phyloP scores from a whole-genome alignment of 257 asterid species.

The Misopates orontium region DNA sequence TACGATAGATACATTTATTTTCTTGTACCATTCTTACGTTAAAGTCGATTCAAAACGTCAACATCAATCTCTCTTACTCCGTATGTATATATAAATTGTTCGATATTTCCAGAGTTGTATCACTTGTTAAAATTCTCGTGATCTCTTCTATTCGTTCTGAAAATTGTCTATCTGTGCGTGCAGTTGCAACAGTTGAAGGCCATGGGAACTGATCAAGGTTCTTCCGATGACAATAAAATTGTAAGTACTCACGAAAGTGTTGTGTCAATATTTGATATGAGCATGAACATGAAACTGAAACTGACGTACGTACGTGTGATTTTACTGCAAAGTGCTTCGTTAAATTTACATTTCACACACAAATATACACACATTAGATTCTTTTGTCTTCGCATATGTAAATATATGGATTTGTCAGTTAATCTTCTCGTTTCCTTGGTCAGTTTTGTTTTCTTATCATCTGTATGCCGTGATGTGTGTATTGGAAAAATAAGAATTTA shows the following conservation, averaged over 20 bases:
- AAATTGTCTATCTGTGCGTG: not conserved
- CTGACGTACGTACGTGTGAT: too few species aligned
- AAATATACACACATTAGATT: too few species aligned
- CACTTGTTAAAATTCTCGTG: too few species aligned
- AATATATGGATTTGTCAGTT: too few species aligned
- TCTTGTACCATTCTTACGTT: not conserved
- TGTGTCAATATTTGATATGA: not conserved
- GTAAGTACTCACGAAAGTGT: not conserved
- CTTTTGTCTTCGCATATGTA: too few species aligned
- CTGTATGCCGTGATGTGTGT: too few species aligned
- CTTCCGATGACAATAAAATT: not conserved
- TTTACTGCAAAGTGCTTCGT: too few species aligned
- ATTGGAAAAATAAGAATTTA: too few species aligned
- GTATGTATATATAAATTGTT: not conserved
- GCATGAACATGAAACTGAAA: too few species aligned
- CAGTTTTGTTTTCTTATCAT: too few species aligned
- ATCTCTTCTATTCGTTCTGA: not conserved
- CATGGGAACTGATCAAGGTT: conserved; percentile 19
- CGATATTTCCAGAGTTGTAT: conserved; percentile 12
- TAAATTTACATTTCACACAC: too few species aligned
- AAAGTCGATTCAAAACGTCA: conserved; percentile 39
- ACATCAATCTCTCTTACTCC: conserved; percentile 6
- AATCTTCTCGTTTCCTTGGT: too few species aligned
- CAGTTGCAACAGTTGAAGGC: conserved; percentile 7
- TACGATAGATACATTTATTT: not conserved